phyloP scores from a whole-genome alignment of 2,329 filamentous ascomycete species.

The Cryphonectria carpinicola region DNA sequence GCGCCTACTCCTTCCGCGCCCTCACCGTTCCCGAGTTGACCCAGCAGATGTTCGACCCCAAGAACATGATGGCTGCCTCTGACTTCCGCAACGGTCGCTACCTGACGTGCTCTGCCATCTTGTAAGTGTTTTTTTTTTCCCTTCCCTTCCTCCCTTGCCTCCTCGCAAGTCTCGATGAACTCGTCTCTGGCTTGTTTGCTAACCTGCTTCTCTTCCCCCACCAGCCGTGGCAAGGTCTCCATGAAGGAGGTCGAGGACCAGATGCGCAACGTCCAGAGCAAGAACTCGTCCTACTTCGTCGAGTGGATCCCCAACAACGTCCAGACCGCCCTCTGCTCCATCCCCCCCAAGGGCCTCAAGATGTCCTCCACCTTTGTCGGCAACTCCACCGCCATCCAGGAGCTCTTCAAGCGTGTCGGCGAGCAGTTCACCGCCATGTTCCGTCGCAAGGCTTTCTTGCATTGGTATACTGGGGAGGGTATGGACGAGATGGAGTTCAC shows the following conservation, averaged over 20 bases:
- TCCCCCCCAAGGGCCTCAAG: slow-evolving; percentile 95
- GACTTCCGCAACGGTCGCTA: slow-evolving; percentile 99
- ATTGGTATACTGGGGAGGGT: slow-evolving; percentile 99
- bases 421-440: slow-evolving; percentile 99
- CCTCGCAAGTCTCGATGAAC: not conserved
- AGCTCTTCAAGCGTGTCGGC: slow-evolving; percentile 99
- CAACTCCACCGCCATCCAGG: slow-evolving; percentile 99
- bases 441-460: slow-evolving; percentile 99
- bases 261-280: slow-evolving; percentile 99
- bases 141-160: not conserved
- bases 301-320: slow-evolving; percentile 99
- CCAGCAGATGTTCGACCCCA: slow-evolving; percentile 99
- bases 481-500: slow-evolving; percentile 99
- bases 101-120: slow-evolving; percentile 99
- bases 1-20: slow-evolving; percentile 92
- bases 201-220: slow-evolving; percentile 9
- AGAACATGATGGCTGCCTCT: slow-evolving; percentile 99
- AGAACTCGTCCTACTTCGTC: slow-evolving; percentile 99
- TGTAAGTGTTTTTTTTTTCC: slow-evolving; percentile 57
- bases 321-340: slow-evolving; percentile 98
- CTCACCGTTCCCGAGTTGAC: slow-evolving; percentile 97
- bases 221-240: slow-evolving; percentile 94
- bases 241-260: slow-evolving; percentile 99
- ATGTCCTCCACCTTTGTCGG: slow-evolving; percentile 99
- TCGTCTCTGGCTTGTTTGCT: not conserved